Evolutionary conservation across 352 stramenopile species (phyloP).

Genomic region (Pythium sp.): DNA sequence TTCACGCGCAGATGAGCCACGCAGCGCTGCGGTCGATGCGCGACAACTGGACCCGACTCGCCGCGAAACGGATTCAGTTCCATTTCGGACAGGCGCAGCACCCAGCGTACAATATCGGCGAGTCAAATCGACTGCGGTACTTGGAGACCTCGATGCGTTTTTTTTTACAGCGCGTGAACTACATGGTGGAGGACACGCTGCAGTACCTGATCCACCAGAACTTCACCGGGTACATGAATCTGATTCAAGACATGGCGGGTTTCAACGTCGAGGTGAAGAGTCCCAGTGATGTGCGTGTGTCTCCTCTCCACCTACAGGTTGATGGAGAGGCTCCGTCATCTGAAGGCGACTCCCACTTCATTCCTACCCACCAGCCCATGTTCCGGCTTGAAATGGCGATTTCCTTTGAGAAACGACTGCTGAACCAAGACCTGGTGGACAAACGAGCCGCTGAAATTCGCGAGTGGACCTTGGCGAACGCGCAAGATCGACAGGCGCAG

Average conservation of each 20-base stretch:
- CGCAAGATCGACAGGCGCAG: constrained; percentile 41
- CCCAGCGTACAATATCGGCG: constrained; percentile 53
- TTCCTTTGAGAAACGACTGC: constrained; percentile 39
- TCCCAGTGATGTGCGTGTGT: constrained; percentile 44
- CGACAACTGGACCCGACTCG: constrained; percentile 70
- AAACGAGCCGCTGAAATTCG: constrained; percentile 52
- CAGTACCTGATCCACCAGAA: constrained; percentile 61
- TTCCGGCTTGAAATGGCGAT: constrained; percentile 77
- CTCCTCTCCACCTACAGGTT: neutral
- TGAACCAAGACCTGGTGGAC: constrained; percentile 61
- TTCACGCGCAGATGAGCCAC: constrained; percentile 71
- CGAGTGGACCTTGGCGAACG: constrained; percentile 58
- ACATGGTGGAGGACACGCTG: constrained; percentile 79
- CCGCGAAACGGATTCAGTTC: constrained; percentile 70
- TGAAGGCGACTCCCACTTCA: neutral
- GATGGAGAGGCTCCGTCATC: neutral
- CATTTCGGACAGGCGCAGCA: constrained; percentile 57
- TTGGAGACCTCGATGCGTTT: constrained; percentile 45
- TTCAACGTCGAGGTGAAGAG: constrained; percentile 55
- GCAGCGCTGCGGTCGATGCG: constrained; percentile 72
- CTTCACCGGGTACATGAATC: constrained; percentile 60
- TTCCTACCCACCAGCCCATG: constrained; percentile 50
- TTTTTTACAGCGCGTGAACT: constrained; percentile 78
- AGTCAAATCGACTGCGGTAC: constrained; percentile 72
- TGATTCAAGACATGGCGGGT: constrained; percentile 68